These are phyloP conservation scores for Xerocomus subilludens DNA, from an alignment of 1,284 basidiomycete genomes.

Conservation along the genomic window DNA sequence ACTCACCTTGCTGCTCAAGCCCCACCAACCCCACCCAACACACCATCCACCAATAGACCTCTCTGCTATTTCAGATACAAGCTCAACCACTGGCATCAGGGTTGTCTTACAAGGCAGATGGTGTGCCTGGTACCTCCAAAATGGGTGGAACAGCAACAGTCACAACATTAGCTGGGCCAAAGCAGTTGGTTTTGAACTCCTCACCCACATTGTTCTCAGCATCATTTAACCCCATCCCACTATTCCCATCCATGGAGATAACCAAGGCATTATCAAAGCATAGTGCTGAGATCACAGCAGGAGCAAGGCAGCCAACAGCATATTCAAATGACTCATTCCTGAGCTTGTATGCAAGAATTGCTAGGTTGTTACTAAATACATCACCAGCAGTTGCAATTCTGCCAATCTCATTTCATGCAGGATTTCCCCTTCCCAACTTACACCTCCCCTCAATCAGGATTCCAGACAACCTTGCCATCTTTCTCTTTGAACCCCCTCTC, in stretches of 20 bases:
- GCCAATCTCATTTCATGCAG: not conserved
- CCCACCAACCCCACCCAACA: too few relatives aligned
- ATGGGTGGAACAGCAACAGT: too few relatives aligned
- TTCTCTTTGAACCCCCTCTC: too few relatives aligned
- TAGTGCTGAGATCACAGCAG: not conserved
- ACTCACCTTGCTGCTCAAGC: too few relatives aligned
- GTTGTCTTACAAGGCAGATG: too few relatives aligned
- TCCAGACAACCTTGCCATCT: not conserved
- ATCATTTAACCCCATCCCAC: not conserved
- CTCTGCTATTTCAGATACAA: too few relatives aligned
- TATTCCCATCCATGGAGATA: not conserved
- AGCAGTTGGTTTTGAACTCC: too few relatives aligned
- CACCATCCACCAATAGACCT: too few relatives aligned
- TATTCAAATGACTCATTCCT: not conserved
- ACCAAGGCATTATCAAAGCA: not conserved
- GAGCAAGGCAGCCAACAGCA: not conserved
- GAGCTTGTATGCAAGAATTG: not conserved
- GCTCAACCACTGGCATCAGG: too few relatives aligned
- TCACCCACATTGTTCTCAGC: not conserved
- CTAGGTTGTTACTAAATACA: not conserved
- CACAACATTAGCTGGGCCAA: too few relatives aligned
- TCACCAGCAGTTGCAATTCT: not conserved
- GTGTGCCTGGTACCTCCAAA: too few relatives aligned
- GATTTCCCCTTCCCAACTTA: not conserved
- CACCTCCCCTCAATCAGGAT: not conserved